These are phyloP conservation scores for Cornus florida DNA, from an alignment of 148 eudicot genomes.

Conservation along the genomic window DNA sequence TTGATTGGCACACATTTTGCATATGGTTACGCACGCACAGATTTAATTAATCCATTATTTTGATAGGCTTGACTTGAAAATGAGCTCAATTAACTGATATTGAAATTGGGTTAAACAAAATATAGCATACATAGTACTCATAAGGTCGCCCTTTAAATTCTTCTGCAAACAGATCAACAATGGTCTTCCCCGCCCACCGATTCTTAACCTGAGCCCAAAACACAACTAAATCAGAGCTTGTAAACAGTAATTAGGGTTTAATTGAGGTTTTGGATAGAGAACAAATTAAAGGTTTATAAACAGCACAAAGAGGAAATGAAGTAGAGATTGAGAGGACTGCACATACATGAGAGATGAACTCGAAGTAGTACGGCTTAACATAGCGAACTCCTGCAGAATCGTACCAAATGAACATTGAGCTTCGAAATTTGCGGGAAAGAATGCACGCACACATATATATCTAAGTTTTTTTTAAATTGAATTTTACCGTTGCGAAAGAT, in stretches of 20 bases:
- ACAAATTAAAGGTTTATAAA: neutral
- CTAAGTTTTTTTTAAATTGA: too few relatives aligned
- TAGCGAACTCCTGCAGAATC: conserved; percentile 67
- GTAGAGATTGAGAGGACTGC: neutral
- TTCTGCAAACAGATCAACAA: conserved; percentile 82
- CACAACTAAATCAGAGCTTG: neutral
- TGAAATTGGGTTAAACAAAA: neutral
- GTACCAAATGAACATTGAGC: conserved; percentile 1
- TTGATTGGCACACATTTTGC: too few relatives aligned
- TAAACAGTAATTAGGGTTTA: conserved; percentile 12
- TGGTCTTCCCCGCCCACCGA: conserved; percentile 91
- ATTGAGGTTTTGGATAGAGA: neutral
- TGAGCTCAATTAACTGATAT: neutral
- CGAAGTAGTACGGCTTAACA: conserved; percentile 93
- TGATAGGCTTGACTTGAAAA: neutral
- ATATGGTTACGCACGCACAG: too few relatives aligned
- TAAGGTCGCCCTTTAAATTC: conserved; percentile 85
- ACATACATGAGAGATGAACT: conserved; percentile 92
- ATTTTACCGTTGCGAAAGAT: conserved; percentile 66
- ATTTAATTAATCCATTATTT: too few relatives aligned
- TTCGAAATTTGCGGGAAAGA: neutral
- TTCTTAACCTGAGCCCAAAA: conserved; percentile 44
- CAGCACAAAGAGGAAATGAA: neutral
- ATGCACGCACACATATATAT: neutral
- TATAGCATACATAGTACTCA: conserved; percentile 76